Percentiles rank a stretch among this genome's conserved stretches.
Conservation (phyloP, 208 protist genomes). For the Angomonas ambiguus region DNA sequence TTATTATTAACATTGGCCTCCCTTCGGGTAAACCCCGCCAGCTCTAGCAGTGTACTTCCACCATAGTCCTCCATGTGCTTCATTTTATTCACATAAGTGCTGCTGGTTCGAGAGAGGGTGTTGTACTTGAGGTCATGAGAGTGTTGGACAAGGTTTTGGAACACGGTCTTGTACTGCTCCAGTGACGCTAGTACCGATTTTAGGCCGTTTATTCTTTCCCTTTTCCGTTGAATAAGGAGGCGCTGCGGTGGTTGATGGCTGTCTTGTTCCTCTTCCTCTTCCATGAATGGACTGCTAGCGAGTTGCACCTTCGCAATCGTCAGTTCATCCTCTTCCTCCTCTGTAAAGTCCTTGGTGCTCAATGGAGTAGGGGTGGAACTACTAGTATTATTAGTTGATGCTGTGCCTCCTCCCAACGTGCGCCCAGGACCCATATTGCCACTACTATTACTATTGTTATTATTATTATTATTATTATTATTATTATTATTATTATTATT, state of each 20-base stretch:
- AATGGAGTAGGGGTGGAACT: no score
- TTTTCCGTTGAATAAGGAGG: slow-evolving; percentile 60
- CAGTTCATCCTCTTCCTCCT: slow-evolving; percentile 64
- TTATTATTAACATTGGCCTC: slow-evolving; percentile 29
- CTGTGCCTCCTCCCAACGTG: not conserved
- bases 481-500: not conserved
- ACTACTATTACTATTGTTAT: not conserved
- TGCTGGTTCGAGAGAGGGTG: slow-evolving; percentile 45
- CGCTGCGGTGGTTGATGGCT: slow-evolving; percentile 52
- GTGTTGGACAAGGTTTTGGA: slow-evolving; percentile 52
- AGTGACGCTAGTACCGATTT: slow-evolving; percentile 30
- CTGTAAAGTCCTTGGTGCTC: no score
- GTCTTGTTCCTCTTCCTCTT: slow-evolving; percentile 61
- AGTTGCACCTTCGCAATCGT: slow-evolving; percentile 55
- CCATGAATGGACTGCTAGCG: slow-evolving; percentile 63
- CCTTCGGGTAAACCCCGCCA: slow-evolving; percentile 59
- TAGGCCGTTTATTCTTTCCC: slow-evolving; percentile 9
- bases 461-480: slow-evolving; percentile 1
- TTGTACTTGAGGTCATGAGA: slow-evolving; percentile 54
- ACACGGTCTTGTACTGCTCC: slow-evolving; percentile 28
- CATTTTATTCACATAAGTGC: slow-evolving; percentile 57
- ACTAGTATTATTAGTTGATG: no score
- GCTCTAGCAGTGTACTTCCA: slow-evolving; percentile 40
- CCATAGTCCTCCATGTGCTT: slow-evolving; percentile 61
- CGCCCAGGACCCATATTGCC: not conserved